These are phyloP conservation scores for Phoma sp. DNA, from an alignment of 2,329 filamentous ascomycete species.

Conservation along the genomic window DNA sequence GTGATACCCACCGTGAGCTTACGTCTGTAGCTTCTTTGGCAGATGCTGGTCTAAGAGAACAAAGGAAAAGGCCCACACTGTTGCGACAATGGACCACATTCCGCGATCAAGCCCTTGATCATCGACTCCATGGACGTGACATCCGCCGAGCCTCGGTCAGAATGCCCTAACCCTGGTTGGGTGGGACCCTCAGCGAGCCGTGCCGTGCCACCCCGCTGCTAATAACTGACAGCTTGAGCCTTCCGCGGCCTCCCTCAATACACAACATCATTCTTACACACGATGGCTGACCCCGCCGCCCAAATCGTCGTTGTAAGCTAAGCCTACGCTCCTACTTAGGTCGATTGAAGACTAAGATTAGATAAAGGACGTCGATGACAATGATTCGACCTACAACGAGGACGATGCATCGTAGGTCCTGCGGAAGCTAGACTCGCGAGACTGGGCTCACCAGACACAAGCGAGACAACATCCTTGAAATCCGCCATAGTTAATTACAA, in stretches of 20 bases:
- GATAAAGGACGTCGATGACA: constrained; percentile 21
- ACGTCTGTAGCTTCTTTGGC: too few relatives aligned
- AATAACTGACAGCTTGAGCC: constrained; percentile 9
- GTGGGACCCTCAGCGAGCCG: constrained; percentile 14
- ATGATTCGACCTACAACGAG: constrained; percentile 27
- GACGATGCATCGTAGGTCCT: constrained; percentile 25
- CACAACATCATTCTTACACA: not conserved
- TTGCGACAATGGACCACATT: too few relatives aligned
- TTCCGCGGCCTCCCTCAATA: not conserved
- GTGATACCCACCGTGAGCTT: too few relatives aligned
- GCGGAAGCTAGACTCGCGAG: not conserved
- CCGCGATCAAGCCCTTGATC: too few relatives aligned
- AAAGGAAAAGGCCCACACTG: too few relatives aligned
- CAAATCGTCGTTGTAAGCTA: constrained; percentile 25
- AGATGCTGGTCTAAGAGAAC: too few relatives aligned
- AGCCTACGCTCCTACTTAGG: too few relatives aligned
- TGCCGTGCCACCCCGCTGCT: constrained; percentile 11
- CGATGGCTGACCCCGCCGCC: constrained; percentile 25
- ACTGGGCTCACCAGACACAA: constrained; percentile 13
- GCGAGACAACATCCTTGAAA: constrained; percentile 32
- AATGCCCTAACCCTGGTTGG: not conserved
- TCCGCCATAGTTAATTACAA: constrained; percentile 33
- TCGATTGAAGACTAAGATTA: not conserved
- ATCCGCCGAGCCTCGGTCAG: too few relatives aligned
- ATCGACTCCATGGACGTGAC: too few relatives aligned